A percentile compares a stretch with the other conserved stretches of the same genome.
phyloP scores from a whole-genome alignment of 2,329 filamentous ascomycete species.

The Aspergillus sp. region DNA sequence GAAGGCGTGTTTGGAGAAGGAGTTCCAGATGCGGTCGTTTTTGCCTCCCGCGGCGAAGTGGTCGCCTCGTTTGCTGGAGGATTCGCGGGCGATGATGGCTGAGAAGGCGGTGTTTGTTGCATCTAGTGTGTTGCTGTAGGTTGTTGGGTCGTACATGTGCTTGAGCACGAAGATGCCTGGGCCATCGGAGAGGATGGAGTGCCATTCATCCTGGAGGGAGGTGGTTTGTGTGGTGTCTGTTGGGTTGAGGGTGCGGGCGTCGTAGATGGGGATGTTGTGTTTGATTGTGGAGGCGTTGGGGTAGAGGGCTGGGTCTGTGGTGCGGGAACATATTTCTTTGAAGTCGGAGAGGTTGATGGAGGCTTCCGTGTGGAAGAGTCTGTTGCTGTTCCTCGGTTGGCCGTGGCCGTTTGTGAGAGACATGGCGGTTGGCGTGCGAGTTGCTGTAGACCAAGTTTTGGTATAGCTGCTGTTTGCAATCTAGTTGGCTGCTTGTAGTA shows the following conservation, averaged over 20 bases:
- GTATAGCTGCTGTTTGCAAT: background rate
- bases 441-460: background rate
- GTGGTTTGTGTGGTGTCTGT: constrained; percentile 35
- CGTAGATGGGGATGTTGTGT: constrained; percentile 62
- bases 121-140: constrained; percentile 44
- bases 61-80: constrained; percentile 54
- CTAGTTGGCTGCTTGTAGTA: no score
- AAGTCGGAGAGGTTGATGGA: constrained; percentile 46
- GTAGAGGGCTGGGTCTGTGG: constrained; percentile 45
- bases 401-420: background rate
- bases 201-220: constrained; percentile 64
- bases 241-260: constrained; percentile 46
- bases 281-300: constrained; percentile 53
- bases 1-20: constrained; percentile 64
- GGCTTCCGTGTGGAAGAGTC: constrained; percentile 29
- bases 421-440: background rate
- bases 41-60: constrained; percentile 62
- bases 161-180: constrained; percentile 65
- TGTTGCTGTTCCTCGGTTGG: constrained; percentile 5
- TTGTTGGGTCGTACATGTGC: constrained; percentile 52
- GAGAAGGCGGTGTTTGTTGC: constrained; percentile 55
- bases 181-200: constrained; percentile 60
- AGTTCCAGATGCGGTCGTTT: constrained; percentile 69
- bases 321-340: constrained; percentile 50
- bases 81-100: constrained; percentile 55